These are phyloP conservation scores for Pichia sp. DNA, from an alignment of 1,139 yeast genomes.

Conservation along the genomic window DNA sequence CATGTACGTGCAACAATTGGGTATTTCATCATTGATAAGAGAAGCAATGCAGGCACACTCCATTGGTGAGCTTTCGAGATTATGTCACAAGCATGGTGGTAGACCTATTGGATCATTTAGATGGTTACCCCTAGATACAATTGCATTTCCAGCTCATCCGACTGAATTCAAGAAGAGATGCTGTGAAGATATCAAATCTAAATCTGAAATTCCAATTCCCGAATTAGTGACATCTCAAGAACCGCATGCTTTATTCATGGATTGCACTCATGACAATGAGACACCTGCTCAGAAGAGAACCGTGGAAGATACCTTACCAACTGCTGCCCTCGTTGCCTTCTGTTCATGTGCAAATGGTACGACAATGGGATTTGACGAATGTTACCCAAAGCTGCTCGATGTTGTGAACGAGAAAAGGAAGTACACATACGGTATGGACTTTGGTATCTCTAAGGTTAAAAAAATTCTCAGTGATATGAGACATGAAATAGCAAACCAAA, in stretches of 20 bases:
- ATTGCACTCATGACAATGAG: constrained; percentile 95
- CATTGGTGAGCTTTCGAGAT: constrained; percentile 75
- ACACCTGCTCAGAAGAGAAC: constrained; percentile 85
- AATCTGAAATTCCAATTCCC: constrained; percentile 60
- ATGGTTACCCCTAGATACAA: constrained; percentile 67
- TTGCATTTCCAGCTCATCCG: constrained; percentile 53
- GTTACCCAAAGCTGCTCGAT: constrained; percentile 73
- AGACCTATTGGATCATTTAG: constrained; percentile 88
- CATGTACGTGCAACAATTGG: constrained; percentile 82
- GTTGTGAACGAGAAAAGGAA: constrained; percentile 72
- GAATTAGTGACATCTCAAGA: constrained; percentile 55
- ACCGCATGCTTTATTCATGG: constrained; percentile 95
- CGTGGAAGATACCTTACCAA: constrained; percentile 88
- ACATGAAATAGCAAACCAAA: constrained; percentile 54
- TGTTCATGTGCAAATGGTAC: constrained; percentile 95
- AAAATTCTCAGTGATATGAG: constrained; percentile 51
- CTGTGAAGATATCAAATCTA: constrained; percentile 23
- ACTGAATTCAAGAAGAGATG: constrained; percentile 28
- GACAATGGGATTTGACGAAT: constrained; percentile 90
- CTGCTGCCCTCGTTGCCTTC: constrained; percentile 88
- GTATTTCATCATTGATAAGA: constrained; percentile 79
- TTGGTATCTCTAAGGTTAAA: constrained; percentile 79
- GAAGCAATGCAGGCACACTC: constrained; percentile 98
- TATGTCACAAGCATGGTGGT: constrained; percentile 91
- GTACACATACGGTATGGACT: constrained; percentile 61